A percentile compares a stretch with the other conserved stretches of the same genome.
Evolutionary conservation across 164 flowering plant species (phyloP).

Genomic region (Vitis rupestris): DNA sequence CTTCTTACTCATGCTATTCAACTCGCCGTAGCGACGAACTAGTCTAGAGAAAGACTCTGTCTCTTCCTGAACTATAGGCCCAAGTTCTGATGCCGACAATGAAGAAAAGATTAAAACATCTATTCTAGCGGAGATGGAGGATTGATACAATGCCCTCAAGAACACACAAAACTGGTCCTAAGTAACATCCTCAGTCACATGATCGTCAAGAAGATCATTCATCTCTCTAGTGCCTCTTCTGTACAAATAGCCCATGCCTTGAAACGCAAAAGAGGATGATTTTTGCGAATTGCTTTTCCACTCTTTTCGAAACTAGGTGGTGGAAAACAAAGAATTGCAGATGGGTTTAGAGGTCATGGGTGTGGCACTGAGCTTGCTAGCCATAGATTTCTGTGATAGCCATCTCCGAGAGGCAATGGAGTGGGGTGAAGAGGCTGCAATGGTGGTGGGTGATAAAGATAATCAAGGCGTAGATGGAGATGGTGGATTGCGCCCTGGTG

Average conservation of each 20-base stretch:
- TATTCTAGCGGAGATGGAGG: slow-evolving; percentile 47
- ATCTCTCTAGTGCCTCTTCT: slow-evolving; percentile 63
- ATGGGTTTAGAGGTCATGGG: not conserved
- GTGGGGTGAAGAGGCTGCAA: not conserved
- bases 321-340: not conserved
- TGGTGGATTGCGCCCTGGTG: slow-evolving; percentile 67
- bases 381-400: slow-evolving; percentile 15
- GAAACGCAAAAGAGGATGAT: slow-evolving; percentile 40
- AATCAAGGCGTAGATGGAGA: slow-evolving; percentile 60
- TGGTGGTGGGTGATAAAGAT: slow-evolving; percentile 50
- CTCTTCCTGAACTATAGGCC: slow-evolving; percentile 44
- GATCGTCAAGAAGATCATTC: slow-evolving; percentile 70
- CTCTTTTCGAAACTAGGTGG: not conserved
- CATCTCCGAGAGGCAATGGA: slow-evolving; percentile 24
- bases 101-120: slow-evolving; percentile 59
- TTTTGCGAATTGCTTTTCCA: not conserved
- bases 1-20: slow-evolving; percentile 4
- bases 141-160: slow-evolving; percentile 47
- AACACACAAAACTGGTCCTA: slow-evolving; percentile 48
- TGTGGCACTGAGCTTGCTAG: not conserved
- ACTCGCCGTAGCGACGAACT: slow-evolving; percentile 20
- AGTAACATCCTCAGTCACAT: slow-evolving; percentile 38
- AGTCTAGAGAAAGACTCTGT: slow-evolving; percentile 54
- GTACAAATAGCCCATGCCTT: slow-evolving; percentile 70
- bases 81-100: slow-evolving; percentile 13